Base-by-base conservation (phyloP, 257 asterid species). In the Anisodus tanguticus region DNA sequence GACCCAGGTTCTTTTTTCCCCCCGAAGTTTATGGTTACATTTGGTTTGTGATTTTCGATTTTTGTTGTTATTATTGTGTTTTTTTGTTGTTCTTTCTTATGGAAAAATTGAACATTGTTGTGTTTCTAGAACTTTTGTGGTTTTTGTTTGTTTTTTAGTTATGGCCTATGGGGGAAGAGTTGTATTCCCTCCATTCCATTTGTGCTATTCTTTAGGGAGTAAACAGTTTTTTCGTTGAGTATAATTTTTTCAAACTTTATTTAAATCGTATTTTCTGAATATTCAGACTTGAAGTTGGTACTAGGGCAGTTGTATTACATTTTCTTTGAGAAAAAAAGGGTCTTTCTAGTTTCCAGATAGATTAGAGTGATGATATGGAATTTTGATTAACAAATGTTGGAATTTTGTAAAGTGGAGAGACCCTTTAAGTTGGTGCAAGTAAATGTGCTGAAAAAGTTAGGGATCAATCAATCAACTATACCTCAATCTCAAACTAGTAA, bases 1-100 rank as follows among this genome's bases (percentile, higher is more conserved):
- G 97, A 91, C 83, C 88, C 96, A 86, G 97, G 98, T 93, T 45
- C 35, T 31, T 31, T 31, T 31, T 31, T 31, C 0, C 1, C 1
- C 35, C 35, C 35, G 35, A 31, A 31, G 35, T 51, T 51, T 2
- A 51, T 8, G 55, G 12, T n/a, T 59, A 59, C 1, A 17, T 59
- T 59, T 19, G 8, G 66, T 59, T 59, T 16, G 9, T 59, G 31
- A 59, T 2, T 59, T 16, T 59, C 0, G 66, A 59, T 17, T 16
- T 59, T 59, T 59, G 10, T 16, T 16, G n/a, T 16, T 59, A 59
- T 59, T 6, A 59, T 59, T 59, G 26, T 45, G 45, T 43, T n/a
- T 69, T 69, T 11, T 70, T 47, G 41, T 47, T 72, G n/a, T 47
- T 47, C 12, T 19, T 74, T 6, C 0, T 74, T 22, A 0, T 22